A percentile compares a stretch with the other conserved stretches of the same genome.
phyloP scores from a whole-genome alignment of 129 eudicot genomes.

The Saussurea involucrata region DNA sequence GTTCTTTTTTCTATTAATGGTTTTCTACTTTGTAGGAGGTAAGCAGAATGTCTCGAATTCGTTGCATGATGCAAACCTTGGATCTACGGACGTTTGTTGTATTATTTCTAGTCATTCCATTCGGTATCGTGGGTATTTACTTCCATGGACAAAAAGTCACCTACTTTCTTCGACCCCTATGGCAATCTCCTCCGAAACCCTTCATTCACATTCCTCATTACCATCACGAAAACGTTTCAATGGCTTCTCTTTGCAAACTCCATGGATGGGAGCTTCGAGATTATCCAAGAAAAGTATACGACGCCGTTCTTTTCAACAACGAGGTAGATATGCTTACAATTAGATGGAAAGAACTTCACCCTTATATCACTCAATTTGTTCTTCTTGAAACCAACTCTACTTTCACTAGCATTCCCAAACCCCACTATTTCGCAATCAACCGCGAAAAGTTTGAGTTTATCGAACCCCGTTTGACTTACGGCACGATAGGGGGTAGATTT shows the following conservation, averaged over 20 bases:
- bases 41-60: conserved; percentile 38
- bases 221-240: conserved; percentile 60
- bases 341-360: conserved; percentile 69
- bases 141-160: conserved; percentile 63
- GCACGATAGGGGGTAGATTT: conserved; percentile 61
- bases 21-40: conserved; percentile 22
- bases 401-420: conserved; percentile 68
- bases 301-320: conserved; percentile 69
- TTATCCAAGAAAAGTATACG: conserved; percentile 63
- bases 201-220: conserved; percentile 56
- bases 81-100: conserved; percentile 39
- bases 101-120: conserved; percentile 41
- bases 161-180: conserved; percentile 61
- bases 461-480: conserved; percentile 66
- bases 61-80: conserved; percentile 52
- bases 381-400: conserved; percentile 74
- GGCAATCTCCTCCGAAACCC: conserved; percentile 83
- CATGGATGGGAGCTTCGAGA: conserved; percentile 75
- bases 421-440: conserved; percentile 42
- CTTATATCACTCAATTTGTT: conserved; percentile 67
- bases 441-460: conserved; percentile 48
- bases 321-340: conserved; percentile 74
- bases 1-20: neutral
- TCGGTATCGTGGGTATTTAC: conserved; percentile 39
- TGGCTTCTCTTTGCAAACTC: conserved; percentile 62